These are phyloP conservation scores for Scytalidium sp. DNA, from an alignment of 2,329 filamentous ascomycete genomes.

Conservation along the genomic window DNA sequence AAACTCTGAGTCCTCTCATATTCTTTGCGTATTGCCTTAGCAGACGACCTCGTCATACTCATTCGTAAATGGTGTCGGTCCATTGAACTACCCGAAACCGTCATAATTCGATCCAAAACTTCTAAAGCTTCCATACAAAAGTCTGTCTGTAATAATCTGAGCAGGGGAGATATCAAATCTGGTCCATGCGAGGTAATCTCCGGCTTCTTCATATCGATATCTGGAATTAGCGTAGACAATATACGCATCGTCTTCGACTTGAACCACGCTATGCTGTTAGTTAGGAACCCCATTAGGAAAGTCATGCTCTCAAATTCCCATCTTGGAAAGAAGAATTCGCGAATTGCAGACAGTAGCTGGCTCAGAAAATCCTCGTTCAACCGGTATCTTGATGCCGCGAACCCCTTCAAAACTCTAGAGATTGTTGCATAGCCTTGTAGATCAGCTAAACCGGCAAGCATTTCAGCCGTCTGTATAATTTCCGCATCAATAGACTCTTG, in stretches of 20 bases:
- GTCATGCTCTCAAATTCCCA: conserved; percentile 83
- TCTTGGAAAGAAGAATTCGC: conserved; percentile 74
- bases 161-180: conserved; percentile 88
- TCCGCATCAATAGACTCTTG: conserved; percentile 52
- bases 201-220: conserved; percentile 88
- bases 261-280: conserved; percentile 85
- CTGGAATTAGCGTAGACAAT: conserved; percentile 77
- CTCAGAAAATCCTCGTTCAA: conserved; percentile 72
- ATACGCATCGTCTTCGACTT: conserved; percentile 92
- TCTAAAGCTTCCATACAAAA: conserved; percentile 90
- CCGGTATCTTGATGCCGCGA: conserved; percentile 64
- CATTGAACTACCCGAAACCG: conserved; percentile 86
- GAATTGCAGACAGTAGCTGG: conserved; percentile 71
- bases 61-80: conserved; percentile 93
- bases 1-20: conserved; percentile 92
- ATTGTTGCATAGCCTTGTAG: conserved; percentile 66
- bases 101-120: conserved; percentile 93
- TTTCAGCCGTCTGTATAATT: conserved; percentile 61
- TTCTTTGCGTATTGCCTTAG: conserved; percentile 83
- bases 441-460: conserved; percentile 71
- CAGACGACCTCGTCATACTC: conserved; percentile 93
- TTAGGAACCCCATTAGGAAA: conserved; percentile 87
- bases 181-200: conserved; percentile 90
- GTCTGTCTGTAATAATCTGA: conserved; percentile 87
- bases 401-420: conserved; percentile 66